Percentiles rank a stretch among this genome's conserved stretches.
Conservation (phyloP, 2,329 filamentous ascomycete species). For the Cladophialophora exuberans region DNA sequence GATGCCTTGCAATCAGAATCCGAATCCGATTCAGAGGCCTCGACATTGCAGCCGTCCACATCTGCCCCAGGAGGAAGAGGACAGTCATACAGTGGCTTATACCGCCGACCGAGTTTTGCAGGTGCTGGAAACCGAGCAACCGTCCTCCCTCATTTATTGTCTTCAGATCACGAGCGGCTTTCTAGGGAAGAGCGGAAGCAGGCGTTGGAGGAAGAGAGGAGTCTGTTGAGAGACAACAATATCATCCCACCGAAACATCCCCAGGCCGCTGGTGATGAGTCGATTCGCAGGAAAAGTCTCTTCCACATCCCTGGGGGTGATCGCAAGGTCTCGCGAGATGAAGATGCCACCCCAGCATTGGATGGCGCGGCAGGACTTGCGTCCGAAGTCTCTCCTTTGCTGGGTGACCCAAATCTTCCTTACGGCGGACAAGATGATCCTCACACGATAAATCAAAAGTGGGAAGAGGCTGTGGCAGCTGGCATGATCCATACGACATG, state of each 20-base stretch:
- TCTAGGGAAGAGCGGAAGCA: conserved; percentile 58
- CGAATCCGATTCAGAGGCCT: conserved; percentile 43
- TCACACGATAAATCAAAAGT: conserved; percentile 70
- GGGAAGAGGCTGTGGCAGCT: conserved; percentile 81
- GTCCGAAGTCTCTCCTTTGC: conserved; percentile 54
- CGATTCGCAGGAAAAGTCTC: conserved; percentile 23
- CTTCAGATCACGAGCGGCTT: conserved; percentile 48
- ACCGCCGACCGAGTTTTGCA: conserved; percentile 77
- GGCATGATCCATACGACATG: conserved; percentile 87
- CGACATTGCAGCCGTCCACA: conserved; percentile 47
- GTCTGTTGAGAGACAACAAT: conserved; percentile 62
- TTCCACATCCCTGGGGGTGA: conserved; percentile 29
- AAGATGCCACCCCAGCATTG: conserved; percentile 28
- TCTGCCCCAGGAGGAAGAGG: conserved; percentile 41
- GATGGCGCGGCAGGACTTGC: conserved; percentile 25
- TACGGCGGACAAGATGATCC: conserved; percentile 54
- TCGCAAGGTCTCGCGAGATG: conserved; percentile 33
- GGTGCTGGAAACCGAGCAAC: conserved; percentile 72
- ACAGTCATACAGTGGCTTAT: conserved; percentile 64
- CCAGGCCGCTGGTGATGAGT: conserved; percentile 28
- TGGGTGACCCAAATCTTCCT: conserved; percentile 45
- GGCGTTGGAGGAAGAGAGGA: conserved; percentile 60
- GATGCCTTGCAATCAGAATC: conserved; percentile 30
- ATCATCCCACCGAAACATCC: conserved; percentile 58
- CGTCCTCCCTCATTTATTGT: conserved; percentile 58